These are phyloP conservation scores for Fusarium nanum DNA, from an alignment of 2,329 filamentous ascomycete genomes.

Conservation along the genomic window DNA sequence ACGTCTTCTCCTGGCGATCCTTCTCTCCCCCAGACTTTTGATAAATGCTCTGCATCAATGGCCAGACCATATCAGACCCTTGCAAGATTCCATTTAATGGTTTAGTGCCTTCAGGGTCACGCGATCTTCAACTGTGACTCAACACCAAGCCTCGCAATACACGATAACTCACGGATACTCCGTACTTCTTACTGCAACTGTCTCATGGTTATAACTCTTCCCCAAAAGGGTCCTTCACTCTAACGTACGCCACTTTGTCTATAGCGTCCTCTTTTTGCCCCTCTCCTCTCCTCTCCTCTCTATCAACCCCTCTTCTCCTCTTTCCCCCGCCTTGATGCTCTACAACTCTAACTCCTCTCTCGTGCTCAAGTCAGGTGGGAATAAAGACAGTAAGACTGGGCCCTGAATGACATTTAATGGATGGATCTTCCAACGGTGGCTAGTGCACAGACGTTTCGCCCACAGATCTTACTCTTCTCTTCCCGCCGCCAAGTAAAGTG, in stretches of 20 bases:
- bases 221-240: slow-evolving; percentile 1
- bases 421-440: neutral
- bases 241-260: slow-evolving; percentile 26
- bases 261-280: slow-evolving; percentile 3
- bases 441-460: neutral
- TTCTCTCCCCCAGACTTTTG: slow-evolving; percentile 1
- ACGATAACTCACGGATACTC: neutral
- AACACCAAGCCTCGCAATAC: neutral
- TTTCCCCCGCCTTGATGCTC: slow-evolving; percentile 29
- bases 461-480: neutral
- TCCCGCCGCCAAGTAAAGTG: neutral
- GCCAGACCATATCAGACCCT: neutral
- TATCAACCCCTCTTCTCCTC: slow-evolving; percentile 20
- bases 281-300: slow-evolving; percentile 7
- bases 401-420: slow-evolving; percentile 1
- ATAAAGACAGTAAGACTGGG: slow-evolving; percentile 4
- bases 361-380: slow-evolving; percentile 21
- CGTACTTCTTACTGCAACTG: neutral
- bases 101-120: slow-evolving; percentile 3
- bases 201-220: neutral
- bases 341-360: slow-evolving; percentile 18
- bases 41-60: slow-evolving; percentile 6
- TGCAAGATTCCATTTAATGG: neutral
- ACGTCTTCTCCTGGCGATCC: slow-evolving; percentile 21
- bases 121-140: neutral